These are phyloP conservation scores for Cladorrhinum sp. DNA, from an alignment of 2,329 filamentous ascomycete species.

Conservation along the genomic window DNA sequence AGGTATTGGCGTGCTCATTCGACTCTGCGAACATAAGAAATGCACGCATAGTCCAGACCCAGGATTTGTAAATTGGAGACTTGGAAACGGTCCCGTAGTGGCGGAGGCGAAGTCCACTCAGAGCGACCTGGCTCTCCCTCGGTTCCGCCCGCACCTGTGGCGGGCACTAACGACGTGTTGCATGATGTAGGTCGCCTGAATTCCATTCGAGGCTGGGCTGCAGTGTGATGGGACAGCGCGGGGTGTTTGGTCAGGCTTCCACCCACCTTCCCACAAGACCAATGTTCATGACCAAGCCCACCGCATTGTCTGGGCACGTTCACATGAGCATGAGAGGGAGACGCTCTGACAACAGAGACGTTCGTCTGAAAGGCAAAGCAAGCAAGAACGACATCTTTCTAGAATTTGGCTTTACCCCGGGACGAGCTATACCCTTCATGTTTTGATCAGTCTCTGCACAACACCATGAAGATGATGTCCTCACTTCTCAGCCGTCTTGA, in stretches of 20 bases:
- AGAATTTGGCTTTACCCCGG: too few species aligned
- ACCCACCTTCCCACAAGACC: background rate
- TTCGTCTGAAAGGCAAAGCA: too few species aligned
- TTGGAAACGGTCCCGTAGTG: background rate
- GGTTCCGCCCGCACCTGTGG: background rate
- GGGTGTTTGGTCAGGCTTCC: background rate
- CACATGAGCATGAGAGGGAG: too few species aligned
- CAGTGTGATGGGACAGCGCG: background rate
- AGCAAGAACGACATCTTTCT: too few species aligned
- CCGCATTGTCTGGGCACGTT: too few species aligned
- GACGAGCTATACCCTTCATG: too few species aligned
- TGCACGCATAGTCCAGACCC: background rate
- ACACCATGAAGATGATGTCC: background rate
- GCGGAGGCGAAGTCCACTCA: background rate
- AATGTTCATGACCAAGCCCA: too few species aligned
- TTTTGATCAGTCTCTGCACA: background rate
- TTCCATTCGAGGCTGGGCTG: background rate
- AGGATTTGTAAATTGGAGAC: background rate
- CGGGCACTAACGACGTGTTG: slow-evolving; percentile 3
- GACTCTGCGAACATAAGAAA: too few species aligned
- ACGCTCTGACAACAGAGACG: too few species aligned
- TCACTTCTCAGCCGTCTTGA: background rate
- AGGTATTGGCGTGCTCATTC: too few species aligned
- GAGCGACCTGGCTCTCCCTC: background rate
- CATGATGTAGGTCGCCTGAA: background rate